Conservation (phyloP, 208 protist genomes). For the Leishmania tarentolae region DNA sequence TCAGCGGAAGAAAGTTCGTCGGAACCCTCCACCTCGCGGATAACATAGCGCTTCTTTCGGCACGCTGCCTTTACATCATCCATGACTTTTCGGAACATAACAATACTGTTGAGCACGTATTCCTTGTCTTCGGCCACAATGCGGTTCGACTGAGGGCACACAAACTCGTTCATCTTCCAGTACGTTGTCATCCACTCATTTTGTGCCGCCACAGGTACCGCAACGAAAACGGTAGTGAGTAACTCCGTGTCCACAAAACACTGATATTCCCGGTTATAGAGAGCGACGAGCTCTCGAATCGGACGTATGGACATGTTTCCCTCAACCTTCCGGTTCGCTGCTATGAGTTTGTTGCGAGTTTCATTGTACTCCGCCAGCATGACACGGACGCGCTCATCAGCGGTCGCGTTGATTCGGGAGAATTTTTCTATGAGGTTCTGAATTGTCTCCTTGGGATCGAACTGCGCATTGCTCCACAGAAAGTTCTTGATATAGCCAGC, state of each 20-base stretch:
- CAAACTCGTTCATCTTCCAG: conserved; percentile 84
- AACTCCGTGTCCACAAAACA: conserved; percentile 86
- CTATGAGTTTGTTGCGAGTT: conserved; percentile 74
- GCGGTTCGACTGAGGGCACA: conserved; percentile 83
- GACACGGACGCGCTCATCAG: conserved; percentile 81
- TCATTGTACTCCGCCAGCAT: conserved; percentile 89
- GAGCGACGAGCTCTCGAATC: conserved; percentile 76
- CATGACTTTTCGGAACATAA: conserved; percentile 84
- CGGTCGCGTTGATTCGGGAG: conserved; percentile 56
- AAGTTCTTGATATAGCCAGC: conserved; percentile 89
- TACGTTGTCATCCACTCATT: conserved; percentile 85
- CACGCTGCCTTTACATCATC: conserved; percentile 85
- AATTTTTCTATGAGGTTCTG: conserved; percentile 78
- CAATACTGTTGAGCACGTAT: conserved; percentile 88
- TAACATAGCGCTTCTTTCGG: conserved; percentile 75
- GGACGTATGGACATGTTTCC: conserved; percentile 85
- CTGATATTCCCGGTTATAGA: conserved; percentile 67
- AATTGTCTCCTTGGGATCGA: conserved; percentile 85
- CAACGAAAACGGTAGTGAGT: conserved; percentile 87
- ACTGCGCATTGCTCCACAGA: conserved; percentile 81
- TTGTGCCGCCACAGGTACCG: conserved; percentile 60
- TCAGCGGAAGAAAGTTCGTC: conserved; percentile 71
- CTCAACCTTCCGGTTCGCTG: conserved; percentile 65
- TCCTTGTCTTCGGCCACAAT: conserved; percentile 90
- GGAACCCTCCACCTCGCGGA: conserved; percentile 75